Percentiles rank a stretch among this genome's conserved stretches.
Conservation (phyloP, 495 filamentous ascomycete species). For the Astrothelium macrocarpum region DNA sequence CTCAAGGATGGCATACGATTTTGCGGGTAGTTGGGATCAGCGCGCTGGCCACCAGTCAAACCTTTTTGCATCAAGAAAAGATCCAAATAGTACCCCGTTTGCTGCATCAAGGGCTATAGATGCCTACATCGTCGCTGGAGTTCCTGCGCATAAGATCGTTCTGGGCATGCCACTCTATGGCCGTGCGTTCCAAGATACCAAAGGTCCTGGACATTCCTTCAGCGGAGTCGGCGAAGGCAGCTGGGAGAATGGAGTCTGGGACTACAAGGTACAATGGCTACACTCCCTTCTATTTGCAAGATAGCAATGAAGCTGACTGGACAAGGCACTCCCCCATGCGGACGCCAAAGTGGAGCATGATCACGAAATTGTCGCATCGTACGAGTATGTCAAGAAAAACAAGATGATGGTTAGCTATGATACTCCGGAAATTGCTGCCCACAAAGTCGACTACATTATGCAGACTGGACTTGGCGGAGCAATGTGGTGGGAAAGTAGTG, state of each 20-base stretch:
- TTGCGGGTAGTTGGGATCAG: slow-evolving; percentile 51
- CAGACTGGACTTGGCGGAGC: slow-evolving; percentile 59
- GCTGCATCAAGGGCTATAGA: slow-evolving; percentile 55
- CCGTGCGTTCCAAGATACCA: slow-evolving; percentile 62
- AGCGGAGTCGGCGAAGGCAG: slow-evolving; percentile 53
- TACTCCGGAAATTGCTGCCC: slow-evolving; percentile 44
- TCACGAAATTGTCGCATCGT: slow-evolving; percentile 48
- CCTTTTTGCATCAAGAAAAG: slow-evolving; percentile 44
- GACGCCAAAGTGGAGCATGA: slow-evolving; percentile 43
- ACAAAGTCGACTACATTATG: slow-evolving; percentile 59
- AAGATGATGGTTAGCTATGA: slow-evolving; percentile 71
- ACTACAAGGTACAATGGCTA: slow-evolving; percentile 40
- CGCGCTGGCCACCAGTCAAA: slow-evolving; percentile 68
- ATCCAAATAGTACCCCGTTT: slow-evolving; percentile 55
- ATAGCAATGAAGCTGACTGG: background rate
- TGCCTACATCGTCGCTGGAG: slow-evolving; percentile 55
- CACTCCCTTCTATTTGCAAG: background rate
- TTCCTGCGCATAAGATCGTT: slow-evolving; percentile 59
- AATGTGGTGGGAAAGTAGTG: slow-evolving; percentile 88
- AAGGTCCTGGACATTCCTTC: slow-evolving; percentile 59
- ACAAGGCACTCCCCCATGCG: slow-evolving; percentile 39
- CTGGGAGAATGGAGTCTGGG: slow-evolving; percentile 72
- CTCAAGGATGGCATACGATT: slow-evolving; percentile 36
- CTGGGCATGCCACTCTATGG: slow-evolving; percentile 80
- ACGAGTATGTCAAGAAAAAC: slow-evolving; percentile 52